These are phyloP conservation scores for Suhomyces maxii DNA, from an alignment of 1,139 yeast species.

Conservation along the genomic window DNA sequence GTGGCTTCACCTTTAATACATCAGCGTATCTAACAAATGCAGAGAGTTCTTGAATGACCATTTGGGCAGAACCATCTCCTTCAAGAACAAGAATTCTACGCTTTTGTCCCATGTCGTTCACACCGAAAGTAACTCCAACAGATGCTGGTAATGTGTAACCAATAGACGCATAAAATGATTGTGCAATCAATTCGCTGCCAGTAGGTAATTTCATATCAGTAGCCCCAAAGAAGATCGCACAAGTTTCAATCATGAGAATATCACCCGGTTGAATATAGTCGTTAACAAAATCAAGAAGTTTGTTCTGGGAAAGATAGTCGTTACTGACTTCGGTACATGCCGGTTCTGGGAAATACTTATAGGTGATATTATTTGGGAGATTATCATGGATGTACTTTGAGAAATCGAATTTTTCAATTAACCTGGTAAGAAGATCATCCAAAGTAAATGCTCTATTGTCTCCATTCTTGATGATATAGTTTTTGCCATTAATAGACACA, in stretches of 20 bases:
- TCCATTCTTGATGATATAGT: slow-evolving; percentile 21
- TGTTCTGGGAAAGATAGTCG: slow-evolving; percentile 14
- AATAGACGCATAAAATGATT: slow-evolving; percentile 76
- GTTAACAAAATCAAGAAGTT: slow-evolving; percentile 33
- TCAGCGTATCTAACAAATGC: slow-evolving; percentile 57
- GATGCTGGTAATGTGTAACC: slow-evolving; percentile 88
- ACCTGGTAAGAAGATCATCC: slow-evolving; percentile 14
- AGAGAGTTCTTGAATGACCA: slow-evolving; percentile 83
- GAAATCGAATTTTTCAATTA: slow-evolving; percentile 11
- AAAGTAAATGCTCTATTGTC: slow-evolving; percentile 19
- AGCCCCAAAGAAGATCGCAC: slow-evolving; percentile 72
- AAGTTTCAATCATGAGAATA: slow-evolving; percentile 70
- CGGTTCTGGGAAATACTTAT: slow-evolving; percentile 7
- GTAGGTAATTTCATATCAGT: slow-evolving; percentile 62
- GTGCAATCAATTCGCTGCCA: slow-evolving; percentile 54
- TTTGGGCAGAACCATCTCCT: slow-evolving; percentile 92
- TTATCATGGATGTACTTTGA: slow-evolving; percentile 5
- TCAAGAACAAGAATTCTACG: slow-evolving; percentile 69
- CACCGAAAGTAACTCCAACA: slow-evolving; percentile 73
- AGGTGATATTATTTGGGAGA: slow-evolving; percentile 11
- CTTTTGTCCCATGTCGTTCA: slow-evolving; percentile 47
- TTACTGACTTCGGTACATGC: slow-evolving; percentile 1
- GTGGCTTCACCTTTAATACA: slow-evolving; percentile 47
- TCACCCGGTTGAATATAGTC: slow-evolving; percentile 56
- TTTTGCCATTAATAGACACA: slow-evolving; percentile 27